Conservation (phyloP, 2,329 filamentous ascomycete genomes). For the Paecilomyces sp. region DNA sequence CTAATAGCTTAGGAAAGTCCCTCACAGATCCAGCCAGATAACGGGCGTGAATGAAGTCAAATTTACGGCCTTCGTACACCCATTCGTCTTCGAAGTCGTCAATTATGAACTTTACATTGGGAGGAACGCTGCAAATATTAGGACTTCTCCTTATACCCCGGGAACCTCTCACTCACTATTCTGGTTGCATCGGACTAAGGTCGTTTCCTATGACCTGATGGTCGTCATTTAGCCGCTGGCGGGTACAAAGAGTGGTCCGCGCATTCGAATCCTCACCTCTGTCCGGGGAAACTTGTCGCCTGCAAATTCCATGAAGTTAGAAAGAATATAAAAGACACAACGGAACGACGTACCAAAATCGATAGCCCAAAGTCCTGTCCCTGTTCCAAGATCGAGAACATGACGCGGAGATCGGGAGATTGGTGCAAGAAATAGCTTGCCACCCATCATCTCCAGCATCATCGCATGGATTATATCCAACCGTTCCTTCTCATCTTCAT, state of each 20-base stretch:
- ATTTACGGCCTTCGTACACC: constrained; percentile 42
- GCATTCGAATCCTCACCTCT: background rate
- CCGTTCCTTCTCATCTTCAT: constrained; percentile 7
- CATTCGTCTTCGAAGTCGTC: constrained; percentile 54
- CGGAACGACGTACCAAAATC: constrained; percentile 5
- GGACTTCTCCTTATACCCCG: background rate
- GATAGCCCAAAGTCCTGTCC: constrained; percentile 8
- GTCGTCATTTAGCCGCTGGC: background rate
- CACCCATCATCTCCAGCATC: constrained; percentile 3
- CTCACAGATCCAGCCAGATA: constrained; percentile 51
- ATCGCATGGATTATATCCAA: constrained; percentile 10
- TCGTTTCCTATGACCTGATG: constrained; percentile 8
- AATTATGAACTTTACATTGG: constrained; percentile 50
- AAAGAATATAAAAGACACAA: background rate
- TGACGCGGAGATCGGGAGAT: constrained; percentile 2
- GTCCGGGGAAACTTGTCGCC: constrained; percentile 4
- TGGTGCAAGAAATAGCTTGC: constrained; percentile 5
- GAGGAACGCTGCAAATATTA: constrained; percentile 33
- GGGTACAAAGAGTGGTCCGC: background rate
- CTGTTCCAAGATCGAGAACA: constrained; percentile 9
- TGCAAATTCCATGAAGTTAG: background rate
- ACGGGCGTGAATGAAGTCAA: constrained; percentile 56
- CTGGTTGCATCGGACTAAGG: constrained; percentile 6
- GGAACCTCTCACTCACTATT: background rate
- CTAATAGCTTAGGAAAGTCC: constrained; percentile 48